Conservation (phyloP, 495 filamentous ascomycete species). For the Hyaloscypha hepaticicola region DNA sequence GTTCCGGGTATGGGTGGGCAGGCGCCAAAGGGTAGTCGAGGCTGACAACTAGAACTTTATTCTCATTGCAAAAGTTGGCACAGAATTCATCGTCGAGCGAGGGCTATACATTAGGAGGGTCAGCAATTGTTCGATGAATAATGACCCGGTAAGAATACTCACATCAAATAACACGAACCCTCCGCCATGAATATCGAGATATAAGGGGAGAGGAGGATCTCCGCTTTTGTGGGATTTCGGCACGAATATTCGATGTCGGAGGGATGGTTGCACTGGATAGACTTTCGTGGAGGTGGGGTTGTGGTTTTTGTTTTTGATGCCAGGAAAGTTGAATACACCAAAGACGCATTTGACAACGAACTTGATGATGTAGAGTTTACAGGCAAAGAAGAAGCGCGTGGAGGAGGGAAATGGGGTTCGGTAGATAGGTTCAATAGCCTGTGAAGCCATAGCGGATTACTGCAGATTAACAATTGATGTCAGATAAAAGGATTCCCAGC, state of each 20-base stretch:
- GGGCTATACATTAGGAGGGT: constrained; percentile 10
- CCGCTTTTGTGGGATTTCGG: constrained; percentile 32
- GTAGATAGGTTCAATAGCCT: background rate
- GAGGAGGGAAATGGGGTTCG: constrained; percentile 2
- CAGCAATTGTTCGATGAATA: background rate
- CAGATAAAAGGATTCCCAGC: too few species aligned
- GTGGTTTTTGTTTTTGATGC: constrained; percentile 13
- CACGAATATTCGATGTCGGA: constrained; percentile 39
- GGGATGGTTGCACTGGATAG: constrained; percentile 35
- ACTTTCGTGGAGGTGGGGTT: constrained; percentile 36
- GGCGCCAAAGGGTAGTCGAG: constrained; percentile 42
- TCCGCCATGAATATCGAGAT: constrained; percentile 42
- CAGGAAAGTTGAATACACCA: constrained; percentile 3
- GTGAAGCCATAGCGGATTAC: background rate
- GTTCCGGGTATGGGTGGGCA: constrained; percentile 35
- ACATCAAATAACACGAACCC: constrained; percentile 34
- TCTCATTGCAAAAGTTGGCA: constrained; percentile 31
- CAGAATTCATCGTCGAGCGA: constrained; percentile 38
- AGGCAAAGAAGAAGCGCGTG: constrained; percentile 3
- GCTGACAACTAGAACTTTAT: constrained; percentile 38
- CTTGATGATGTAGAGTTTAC: constrained; percentile 19
- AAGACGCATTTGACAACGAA: constrained; percentile 10
- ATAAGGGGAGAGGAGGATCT: constrained; percentile 34
- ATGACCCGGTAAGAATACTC: background rate
- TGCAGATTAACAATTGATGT: background rate